A percentile compares a stretch with the other conserved stretches of the same genome.
These are phyloP conservation scores for Echinochloa phyllopogon DNA, from an alignment of 176 grass and related monocot species.

Conservation along the genomic window DNA sequence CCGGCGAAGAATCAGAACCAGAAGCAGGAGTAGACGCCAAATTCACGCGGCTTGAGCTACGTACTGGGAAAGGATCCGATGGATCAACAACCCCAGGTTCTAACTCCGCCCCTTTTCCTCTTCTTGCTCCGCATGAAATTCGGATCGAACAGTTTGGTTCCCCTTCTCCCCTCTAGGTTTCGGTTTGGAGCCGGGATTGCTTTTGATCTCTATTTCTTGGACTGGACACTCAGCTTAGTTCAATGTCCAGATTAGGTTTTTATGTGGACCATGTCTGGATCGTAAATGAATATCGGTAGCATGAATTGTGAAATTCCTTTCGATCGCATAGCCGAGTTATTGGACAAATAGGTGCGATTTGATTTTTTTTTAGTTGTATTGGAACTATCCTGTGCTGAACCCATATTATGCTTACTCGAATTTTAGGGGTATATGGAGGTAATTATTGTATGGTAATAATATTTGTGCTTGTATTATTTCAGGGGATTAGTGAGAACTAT, in stretches of 20 bases:
- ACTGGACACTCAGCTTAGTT: not conserved
- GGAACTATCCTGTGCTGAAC: not conserved
- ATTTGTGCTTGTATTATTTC: conserved; percentile 22
- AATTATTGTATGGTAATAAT: conserved; percentile 14
- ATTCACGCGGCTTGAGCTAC: conserved; percentile 1
- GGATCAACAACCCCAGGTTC: conserved; percentile 46
- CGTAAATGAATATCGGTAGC: not conserved
- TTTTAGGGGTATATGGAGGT: not conserved
- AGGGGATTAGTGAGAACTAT: conserved; percentile 80
- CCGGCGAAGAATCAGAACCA: not conserved
- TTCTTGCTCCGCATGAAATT: not conserved
- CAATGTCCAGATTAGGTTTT: not conserved
- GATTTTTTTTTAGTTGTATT: not conserved
- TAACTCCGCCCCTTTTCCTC: not conserved
- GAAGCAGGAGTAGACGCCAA: conserved; percentile 2
- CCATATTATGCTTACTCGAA: not conserved
- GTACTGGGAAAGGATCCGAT: conserved; percentile 3
- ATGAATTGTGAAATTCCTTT: not conserved
- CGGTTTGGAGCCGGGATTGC: not conserved
- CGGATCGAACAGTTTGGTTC: not conserved
- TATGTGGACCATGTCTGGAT: not conserved
- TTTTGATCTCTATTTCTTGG: conserved; percentile 19
- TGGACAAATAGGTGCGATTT: not conserved
- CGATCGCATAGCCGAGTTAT: not conserved
- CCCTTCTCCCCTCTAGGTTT: not conserved